A percentile compares a stretch with the other conserved stretches of the same genome.
phyloP scores from a whole-genome alignment of 2,329 filamentous ascomycete genomes.

The Didymella segeticola region DNA sequence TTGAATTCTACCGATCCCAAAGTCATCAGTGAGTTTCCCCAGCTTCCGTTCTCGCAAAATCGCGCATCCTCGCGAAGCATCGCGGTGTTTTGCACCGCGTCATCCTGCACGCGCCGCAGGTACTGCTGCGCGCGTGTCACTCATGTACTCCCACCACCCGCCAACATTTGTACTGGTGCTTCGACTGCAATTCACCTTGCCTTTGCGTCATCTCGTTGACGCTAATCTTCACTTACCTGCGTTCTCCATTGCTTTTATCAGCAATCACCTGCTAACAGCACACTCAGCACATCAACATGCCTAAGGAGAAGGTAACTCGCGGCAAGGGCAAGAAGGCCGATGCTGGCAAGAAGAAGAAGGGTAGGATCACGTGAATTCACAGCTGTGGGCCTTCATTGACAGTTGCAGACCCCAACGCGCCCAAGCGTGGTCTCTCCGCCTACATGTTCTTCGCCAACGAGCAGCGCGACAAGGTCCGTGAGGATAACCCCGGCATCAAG shows the following conservation, averaged over 20 bases:
- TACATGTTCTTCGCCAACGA: slow-evolving; percentile 99
- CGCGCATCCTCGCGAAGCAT: slow-evolving; percentile 35
- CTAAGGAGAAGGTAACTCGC: slow-evolving; percentile 70
- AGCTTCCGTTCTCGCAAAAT: slow-evolving; percentile 31
- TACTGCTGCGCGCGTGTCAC: slow-evolving; percentile 25
- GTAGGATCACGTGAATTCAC: slow-evolving; percentile 50
- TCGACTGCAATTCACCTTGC: slow-evolving; percentile 6
- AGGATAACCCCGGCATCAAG: slow-evolving; percentile 96
- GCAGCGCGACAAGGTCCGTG: slow-evolving; percentile 96
- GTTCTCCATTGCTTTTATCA: slow-evolving; percentile 4
- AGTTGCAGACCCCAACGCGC: slow-evolving; percentile 85
- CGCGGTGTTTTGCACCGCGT: slow-evolving; percentile 45
- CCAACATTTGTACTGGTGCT: slow-evolving; percentile 9
- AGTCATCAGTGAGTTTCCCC: slow-evolving; percentile 39
- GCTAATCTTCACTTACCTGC: slow-evolving; percentile 2
- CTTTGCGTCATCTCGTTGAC: slow-evolving; percentile 7
- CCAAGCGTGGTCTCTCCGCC: slow-evolving; percentile 98
- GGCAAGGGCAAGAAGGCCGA: slow-evolving; percentile 66
- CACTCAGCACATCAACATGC: slow-evolving; percentile 60
- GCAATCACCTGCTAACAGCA: slow-evolving; percentile 21
- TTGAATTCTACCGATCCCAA: slow-evolving; percentile 23
- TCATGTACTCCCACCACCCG: slow-evolving; percentile 20
- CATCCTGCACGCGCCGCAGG: slow-evolving; percentile 29
- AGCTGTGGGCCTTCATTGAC: slow-evolving; percentile 16
- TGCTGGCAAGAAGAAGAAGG: slow-evolving; percentile 75